phyloP scores from a whole-genome alignment of 1,139 yeast species.

The Yarrowia galli region DNA sequence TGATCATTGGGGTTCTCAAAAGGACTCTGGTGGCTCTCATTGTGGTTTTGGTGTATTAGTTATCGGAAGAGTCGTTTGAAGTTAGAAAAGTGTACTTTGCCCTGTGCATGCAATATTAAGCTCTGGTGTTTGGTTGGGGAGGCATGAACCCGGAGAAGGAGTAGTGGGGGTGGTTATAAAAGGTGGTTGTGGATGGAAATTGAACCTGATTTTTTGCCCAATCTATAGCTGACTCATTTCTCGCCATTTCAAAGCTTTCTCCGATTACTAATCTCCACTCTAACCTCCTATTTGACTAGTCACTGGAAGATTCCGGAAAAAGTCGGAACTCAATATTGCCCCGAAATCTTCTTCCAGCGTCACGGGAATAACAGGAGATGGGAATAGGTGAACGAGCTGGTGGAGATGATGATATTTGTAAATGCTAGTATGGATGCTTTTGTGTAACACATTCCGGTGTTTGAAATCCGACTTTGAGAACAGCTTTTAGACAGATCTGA shows the following conservation, averaged over 20 bases:
- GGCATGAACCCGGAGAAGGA: background rate
- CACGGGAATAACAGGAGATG: background rate
- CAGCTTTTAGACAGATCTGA: background rate
- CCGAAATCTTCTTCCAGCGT: constrained; percentile 12
- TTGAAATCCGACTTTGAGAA: background rate
- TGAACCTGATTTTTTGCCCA: background rate
- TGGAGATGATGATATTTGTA: background rate
- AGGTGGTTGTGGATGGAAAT: background rate
- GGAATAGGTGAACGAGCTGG: too few relatives aligned
- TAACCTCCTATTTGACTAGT: background rate
- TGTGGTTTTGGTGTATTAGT: constrained; percentile 38
- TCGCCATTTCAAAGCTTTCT: background rate
- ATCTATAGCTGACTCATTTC: background rate
- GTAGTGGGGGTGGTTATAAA: background rate
- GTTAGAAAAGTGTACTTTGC: constrained; percentile 31
- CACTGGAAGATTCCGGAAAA: constrained; percentile 25
- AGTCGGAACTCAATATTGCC: constrained; percentile 30
- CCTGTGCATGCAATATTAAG: constrained; percentile 16
- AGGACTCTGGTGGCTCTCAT: constrained; percentile 49
- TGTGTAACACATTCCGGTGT: background rate
- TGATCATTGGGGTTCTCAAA: constrained; percentile 52
- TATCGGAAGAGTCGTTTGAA: constrained; percentile 30
- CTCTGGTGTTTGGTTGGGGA: constrained; percentile 25
- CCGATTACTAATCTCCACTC: background rate
- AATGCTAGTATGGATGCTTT: background rate